These are phyloP conservation scores for Linanthus parryae DNA, from an alignment of 148 eudicot genomes.

Conservation along the genomic window DNA sequence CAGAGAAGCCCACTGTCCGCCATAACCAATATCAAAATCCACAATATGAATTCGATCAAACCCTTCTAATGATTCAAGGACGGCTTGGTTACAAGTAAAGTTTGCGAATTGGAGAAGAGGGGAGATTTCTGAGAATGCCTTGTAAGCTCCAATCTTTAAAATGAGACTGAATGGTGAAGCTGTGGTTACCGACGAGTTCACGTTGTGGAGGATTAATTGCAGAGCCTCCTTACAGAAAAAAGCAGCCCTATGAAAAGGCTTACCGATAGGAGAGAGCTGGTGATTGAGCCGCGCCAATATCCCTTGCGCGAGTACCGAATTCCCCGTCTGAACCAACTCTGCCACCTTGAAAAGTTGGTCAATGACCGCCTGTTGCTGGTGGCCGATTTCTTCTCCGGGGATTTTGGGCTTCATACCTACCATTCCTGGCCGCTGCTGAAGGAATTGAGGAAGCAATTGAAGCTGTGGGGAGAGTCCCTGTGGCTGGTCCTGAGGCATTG, in stretches of 20 bases:
- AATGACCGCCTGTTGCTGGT: constrained; percentile 50
- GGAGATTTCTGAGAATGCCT: constrained; percentile 80
- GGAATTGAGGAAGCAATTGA: constrained; percentile 23
- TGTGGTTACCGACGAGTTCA: too few relatives aligned
- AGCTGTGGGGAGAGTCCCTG: too few relatives aligned
- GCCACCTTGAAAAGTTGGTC: constrained; percentile 84
- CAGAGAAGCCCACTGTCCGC: constrained; percentile 95
- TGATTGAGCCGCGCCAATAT: constrained; percentile 99
- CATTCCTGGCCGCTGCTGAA: constrained; percentile 28
- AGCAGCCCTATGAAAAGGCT: constrained; percentile 78
- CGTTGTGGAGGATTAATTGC: too few relatives aligned
- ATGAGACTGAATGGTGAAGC: constrained; percentile 68
- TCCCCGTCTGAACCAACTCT: constrained; percentile 70
- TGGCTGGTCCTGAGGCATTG: not conserved
- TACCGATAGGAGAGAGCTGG: constrained; percentile 75
- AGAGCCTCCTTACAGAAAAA: constrained; percentile 77
- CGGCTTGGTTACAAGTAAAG: constrained; percentile 80
- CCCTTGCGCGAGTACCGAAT: constrained; percentile 90
- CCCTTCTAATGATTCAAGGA: constrained; percentile 74
- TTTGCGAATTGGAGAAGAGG: constrained; percentile 73
- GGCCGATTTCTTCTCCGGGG: constrained; percentile 19
- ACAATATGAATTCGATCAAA: constrained; percentile 59
- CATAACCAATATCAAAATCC: constrained; percentile 90
- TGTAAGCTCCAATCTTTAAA: constrained; percentile 82
- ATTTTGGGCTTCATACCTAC: too few relatives aligned